Conservation (phyloP, 2,329 filamentous ascomycete species). For the Corynespora cassiicola region DNA sequence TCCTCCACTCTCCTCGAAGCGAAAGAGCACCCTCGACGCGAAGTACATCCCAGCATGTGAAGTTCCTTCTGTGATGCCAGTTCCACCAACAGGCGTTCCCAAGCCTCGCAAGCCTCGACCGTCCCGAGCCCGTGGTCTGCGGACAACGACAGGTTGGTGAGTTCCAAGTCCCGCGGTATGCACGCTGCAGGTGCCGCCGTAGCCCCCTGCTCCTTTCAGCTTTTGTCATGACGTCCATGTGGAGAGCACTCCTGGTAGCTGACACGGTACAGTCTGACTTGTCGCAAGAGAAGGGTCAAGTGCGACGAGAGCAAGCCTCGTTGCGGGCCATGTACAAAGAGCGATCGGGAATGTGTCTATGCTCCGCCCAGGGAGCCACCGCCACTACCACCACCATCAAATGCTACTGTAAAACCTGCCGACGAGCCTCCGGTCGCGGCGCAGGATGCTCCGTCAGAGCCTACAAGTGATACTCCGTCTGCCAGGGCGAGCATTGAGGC, state of each 20-base stretch:
- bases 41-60: slow-evolving; percentile 31
- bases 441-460: too few relatives aligned
- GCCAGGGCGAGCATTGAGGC: slow-evolving; percentile 12
- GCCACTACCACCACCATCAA: not conserved
- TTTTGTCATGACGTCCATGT: too few relatives aligned
- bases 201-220: too few relatives aligned
- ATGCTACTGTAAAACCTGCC: too few relatives aligned
- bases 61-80: slow-evolving; percentile 30
- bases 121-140: slow-evolving; percentile 51
- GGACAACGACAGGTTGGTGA: slow-evolving; percentile 54
- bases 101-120: slow-evolving; percentile 48
- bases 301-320: slow-evolving; percentile 56
- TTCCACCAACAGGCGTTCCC: slow-evolving; percentile 28
- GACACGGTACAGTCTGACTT: slow-evolving; percentile 46
- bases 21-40: slow-evolving; percentile 32
- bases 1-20: slow-evolving; percentile 20
- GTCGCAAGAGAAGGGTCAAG: slow-evolving; percentile 57
- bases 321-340: slow-evolving; percentile 54
- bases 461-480: too few relatives aligned
- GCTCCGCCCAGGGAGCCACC: slow-evolving; percentile 19
- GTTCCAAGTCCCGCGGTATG: too few relatives aligned
- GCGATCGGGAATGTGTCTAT: slow-evolving; percentile 51
- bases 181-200: too few relatives aligned
- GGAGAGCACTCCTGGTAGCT: too few relatives aligned
- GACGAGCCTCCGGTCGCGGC: too few relatives aligned